Base-by-base conservation (phyloP, 2,329 filamentous ascomycete genomes). In the Colletotrichum graminicola region DNA sequence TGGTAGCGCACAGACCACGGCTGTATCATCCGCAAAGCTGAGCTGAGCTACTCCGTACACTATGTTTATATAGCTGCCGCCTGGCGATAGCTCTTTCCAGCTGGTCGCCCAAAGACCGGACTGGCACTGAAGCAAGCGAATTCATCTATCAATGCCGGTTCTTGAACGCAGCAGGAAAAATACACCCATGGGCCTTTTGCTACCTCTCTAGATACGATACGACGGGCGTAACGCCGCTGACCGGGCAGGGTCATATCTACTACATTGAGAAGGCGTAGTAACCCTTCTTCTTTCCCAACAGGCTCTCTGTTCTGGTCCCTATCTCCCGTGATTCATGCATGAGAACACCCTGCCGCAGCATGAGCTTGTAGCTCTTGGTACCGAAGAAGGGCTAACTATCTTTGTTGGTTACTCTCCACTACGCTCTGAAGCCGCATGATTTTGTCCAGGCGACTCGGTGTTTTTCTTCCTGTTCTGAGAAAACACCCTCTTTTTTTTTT, bases 331-430 rank as follows among this genome's bases (percentile, higher is more conserved):
- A 57, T 43, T 43, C 21, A 43, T 64, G 60, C 49, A 41, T 36
- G 43, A 51, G 51, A 34, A 49, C 59, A 36, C 59, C 41, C 54
- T 65, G 66, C 36, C 54, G 54, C 51, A 36, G 54, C 34, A 54
- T 23, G 43, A n/a, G 26, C 41, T 54, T 45, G 43, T 36, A 52
- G 29, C 51, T 64, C 43, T 57, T 57, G 55, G 55, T 54, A n/a
- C 52, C 61, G 26, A 69, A 43, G 36, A 26, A 43, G 41, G 51
- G 43, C 61, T 43, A 59, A 65, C 54, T 65, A 23, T 23, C 61
- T 59, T 65, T 59, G 61, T 36, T 57, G 60, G 34, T n/a, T 29
- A n/a, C 52, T 57, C 56, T 62, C 67, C 67, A 66, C 67, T 52
- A 32, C 32, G 45, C 23, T 41, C 32, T 41, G 18, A 52, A 62